A percentile compares a stretch with the other conserved stretches of the same genome.
phyloP scores from a whole-genome alignment of 768 basidiomycete species.

The Auriscalpium microsporum region DNA sequence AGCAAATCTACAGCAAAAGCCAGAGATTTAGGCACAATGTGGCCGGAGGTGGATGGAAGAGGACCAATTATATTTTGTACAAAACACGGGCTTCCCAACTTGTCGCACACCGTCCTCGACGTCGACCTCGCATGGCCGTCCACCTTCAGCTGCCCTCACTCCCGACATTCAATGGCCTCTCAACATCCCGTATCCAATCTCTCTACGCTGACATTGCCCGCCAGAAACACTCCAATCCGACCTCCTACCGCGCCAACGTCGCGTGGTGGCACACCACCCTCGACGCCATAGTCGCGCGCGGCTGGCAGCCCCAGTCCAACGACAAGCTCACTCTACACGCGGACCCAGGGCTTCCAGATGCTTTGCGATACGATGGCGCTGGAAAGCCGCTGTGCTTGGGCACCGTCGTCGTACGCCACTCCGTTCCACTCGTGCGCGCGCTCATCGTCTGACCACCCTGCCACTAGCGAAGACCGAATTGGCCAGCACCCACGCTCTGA shows the following conservation, averaged over 20 bases:
- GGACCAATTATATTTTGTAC: too few species aligned
- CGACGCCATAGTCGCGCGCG: conserved; percentile 48
- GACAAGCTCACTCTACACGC: conserved; percentile 59
- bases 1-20: too few species aligned
- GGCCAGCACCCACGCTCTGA: conserved; percentile 31
- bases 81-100: too few species aligned
- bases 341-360: conserved; percentile 43
- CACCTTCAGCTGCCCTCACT: conserved; percentile 22
- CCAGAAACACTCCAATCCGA: conserved; percentile 78
- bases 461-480: conserved; percentile 67
- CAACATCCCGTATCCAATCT: conserved; percentile 54
- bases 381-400: conserved; percentile 71
- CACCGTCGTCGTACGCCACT: conserved; percentile 59
- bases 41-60: too few species aligned
- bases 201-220: conserved; percentile 84
- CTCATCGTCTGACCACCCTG: conserved; percentile 18
- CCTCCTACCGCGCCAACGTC: conserved; percentile 70
- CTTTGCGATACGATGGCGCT: conserved; percentile 53
- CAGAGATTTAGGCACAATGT: too few species aligned
- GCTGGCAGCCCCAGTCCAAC: conserved; percentile 35
- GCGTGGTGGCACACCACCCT: conserved; percentile 82
- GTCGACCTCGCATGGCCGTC: too few species aligned
- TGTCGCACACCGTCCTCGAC: too few species aligned
- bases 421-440: neutral
- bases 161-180: conserved; percentile 39